Evolutionary conservation across 2,329 filamentous ascomycete genomes (phyloP), one percentile per base, ranked within the genome.

Genomic region (Penicillium sp.): DNA sequence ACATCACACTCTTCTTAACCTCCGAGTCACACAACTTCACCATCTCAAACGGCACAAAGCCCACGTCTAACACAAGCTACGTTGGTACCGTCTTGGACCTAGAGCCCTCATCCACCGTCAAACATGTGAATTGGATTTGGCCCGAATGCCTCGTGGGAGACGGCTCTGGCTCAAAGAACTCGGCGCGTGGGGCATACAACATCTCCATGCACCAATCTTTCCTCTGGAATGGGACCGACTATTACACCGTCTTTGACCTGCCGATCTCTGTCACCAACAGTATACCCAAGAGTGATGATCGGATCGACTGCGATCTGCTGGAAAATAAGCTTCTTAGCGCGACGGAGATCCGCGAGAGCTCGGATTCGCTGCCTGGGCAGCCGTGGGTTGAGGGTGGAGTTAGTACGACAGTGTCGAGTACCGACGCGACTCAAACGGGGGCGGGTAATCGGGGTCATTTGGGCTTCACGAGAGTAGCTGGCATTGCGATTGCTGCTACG

Each of bases 121-220:
- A 90, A 69, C 87, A 90, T 68, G 80, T 90, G 60, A 86, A 87
- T 67, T 90, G 87, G 85, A 76, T 82, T 21, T 90, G 87, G 87
- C 87, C 88, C 0, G 81, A 82, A 57, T 90, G 87, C 64, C 76
- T 90, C 0, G 83, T 85, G 3, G 87, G 87, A 19, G 76, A 86
- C 49, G 84, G 84, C 3, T 70, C 80, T 27, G 64, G 70, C 1
- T 57, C 57, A 16, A 69, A 73, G 4, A 75, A 76, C 55, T 84
- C 80, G 50, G 82, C 81, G 25, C 78, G 85, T 3, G 87, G 87
- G 3, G 74, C 77, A 19, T 90, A 90, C 69, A 90, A 90, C 65
- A 86, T 90, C 66, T 88, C 86, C 6, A 88, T 90, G 64, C 86
- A 87, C 54, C 87, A 90, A 66, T 86, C 81, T 65, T 90, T 88